These are phyloP conservation scores for Chaetomiaceae sp. DNA, from an alignment of 2,329 filamentous ascomycete species.

Conservation along the genomic window DNA sequence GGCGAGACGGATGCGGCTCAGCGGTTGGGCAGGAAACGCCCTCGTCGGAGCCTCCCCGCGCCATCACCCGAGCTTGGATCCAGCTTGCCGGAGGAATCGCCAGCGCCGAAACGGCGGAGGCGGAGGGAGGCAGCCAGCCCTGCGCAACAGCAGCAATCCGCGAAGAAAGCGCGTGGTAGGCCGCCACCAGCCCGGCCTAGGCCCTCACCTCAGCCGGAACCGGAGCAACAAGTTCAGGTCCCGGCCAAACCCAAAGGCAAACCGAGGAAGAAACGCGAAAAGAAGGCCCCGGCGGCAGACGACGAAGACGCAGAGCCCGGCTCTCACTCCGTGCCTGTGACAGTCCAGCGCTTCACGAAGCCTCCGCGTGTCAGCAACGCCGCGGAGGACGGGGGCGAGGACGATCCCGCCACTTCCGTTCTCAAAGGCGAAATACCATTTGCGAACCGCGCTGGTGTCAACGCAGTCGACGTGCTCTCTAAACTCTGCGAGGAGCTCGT, in stretches of 20 bases:
- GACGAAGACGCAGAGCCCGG: constrained; percentile 18
- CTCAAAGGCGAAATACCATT: constrained; percentile 50
- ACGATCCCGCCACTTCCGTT: constrained; percentile 40
- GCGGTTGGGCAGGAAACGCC: constrained; percentile 40
- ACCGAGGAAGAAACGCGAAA: constrained; percentile 17
- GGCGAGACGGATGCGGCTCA: constrained; percentile 39
- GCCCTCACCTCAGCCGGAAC: constrained; percentile 3
- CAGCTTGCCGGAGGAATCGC: constrained; percentile 32
- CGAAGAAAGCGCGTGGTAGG: constrained; percentile 19
- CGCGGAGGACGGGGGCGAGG: constrained; percentile 34
- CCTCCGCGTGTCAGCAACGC: constrained; percentile 37
- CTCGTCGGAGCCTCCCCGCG: constrained; percentile 34
- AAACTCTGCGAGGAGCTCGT: constrained; percentile 59
- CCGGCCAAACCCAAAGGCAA: constrained; percentile 9
- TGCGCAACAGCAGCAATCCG: constrained; percentile 33
- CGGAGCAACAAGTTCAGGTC: constrained; percentile 10
- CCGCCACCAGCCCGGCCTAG: constrained; percentile 17
- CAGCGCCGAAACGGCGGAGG: constrained; percentile 37
- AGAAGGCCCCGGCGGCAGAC: constrained; percentile 8
- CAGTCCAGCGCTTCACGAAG: constrained; percentile 56
- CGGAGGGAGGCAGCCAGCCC: constrained; percentile 40
- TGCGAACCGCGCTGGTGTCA: constrained; percentile 51
- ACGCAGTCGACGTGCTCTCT: constrained; percentile 56
- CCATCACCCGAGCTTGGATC: constrained; percentile 41
- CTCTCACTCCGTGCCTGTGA: constrained; percentile 46